Evolutionary conservation across 768 basidiomycete genomes (phyloP), one percentile per base, ranked within the genome.

Genomic region (Rhodotorula taiwanensis): DNA sequence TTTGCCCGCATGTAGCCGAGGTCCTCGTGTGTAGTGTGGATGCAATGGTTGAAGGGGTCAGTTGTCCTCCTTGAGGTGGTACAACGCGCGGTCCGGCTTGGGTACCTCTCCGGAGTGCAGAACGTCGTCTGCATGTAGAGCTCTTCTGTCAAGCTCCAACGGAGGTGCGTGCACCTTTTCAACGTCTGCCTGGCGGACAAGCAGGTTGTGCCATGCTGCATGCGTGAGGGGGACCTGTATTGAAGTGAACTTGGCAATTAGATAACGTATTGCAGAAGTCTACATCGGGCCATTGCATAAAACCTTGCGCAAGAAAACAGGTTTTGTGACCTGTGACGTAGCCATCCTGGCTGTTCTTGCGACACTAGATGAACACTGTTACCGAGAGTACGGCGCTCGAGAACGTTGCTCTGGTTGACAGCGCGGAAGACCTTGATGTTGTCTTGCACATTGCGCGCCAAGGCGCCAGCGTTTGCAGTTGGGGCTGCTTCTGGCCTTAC

Each of bases 231-330:
- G 33, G 0, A 71, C 52, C 21, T 75, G 71, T 18, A 76, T 47
- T 1, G 71, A 66, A 3, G 67, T 63, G 30, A 71, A 59, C 60
- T 20, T 67, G 44, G 73, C 75, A 5, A 71, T 72, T 1, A 76
- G 76, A 63, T 16, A 72, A 74, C 0, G 74, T 74, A 15, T 73
- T 44, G 43, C 48, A 45, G 62, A 71, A 75, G 57, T 76, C 73
- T 9, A 79, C 62, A 0, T 80, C 77, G n/a, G 72, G 75, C 52
- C 69, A 68, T 62, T 81, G 79, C 3, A 75, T 70, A 69, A 75
- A 79, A 0, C 81, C 78, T 57, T 78, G 72, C 0, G 79, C 78
- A 34, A 80, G 78, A n/a, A 81, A 70, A 41, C 78, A 54, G 25
- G 75, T 77, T 69, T 81, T 80, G 75, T 78, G 77, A 9, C 73